phyloP scores from a whole-genome alignment of 2,329 filamentous ascomycete species.

The Geoglossum cookeanum region DNA sequence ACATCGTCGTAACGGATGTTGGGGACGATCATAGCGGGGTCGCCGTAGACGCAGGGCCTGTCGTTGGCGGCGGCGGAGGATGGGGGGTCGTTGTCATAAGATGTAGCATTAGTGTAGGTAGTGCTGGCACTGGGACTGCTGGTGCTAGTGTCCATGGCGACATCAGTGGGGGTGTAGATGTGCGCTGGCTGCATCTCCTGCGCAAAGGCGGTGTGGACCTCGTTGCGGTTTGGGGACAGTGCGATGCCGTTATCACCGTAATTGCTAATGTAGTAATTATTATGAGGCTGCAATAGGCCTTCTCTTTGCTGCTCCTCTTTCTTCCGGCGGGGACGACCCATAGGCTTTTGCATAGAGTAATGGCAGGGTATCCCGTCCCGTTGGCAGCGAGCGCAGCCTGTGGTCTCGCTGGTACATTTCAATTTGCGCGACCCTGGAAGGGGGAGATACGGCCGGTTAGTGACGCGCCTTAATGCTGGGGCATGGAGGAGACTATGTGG shows the following conservation, averaged over 20 bases:
- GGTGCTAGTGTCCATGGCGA: background rate
- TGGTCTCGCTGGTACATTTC: conserved; percentile 27
- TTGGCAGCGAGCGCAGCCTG: conserved; percentile 36
- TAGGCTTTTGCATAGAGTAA: conserved; percentile 46
- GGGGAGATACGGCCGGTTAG: background rate
- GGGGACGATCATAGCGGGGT: background rate
- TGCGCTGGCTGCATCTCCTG: background rate
- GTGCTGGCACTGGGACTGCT: background rate
- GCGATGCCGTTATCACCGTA: background rate
- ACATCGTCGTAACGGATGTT: background rate
- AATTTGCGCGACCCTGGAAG: conserved; percentile 25
- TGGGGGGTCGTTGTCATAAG: background rate
- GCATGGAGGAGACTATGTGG: background rate
- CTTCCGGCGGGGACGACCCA: conserved; percentile 45
- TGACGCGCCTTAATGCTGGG: background rate
- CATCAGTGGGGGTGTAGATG: background rate
- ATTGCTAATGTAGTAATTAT: background rate
- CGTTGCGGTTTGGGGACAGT: background rate
- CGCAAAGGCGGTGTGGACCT: background rate
- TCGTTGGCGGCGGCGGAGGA: background rate
- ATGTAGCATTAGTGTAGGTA: background rate
- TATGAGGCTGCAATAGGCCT: background rate
- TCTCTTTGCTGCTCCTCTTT: conserved; percentile 11
- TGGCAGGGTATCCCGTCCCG: conserved; percentile 37
- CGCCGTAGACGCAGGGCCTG: background rate